A percentile compares a stretch with the other conserved stretches of the same genome.
These are phyloP conservation scores for Aspergillus fumigatiaffinis DNA, from an alignment of 2,329 filamentous ascomycete genomes.

Conservation along the genomic window DNA sequence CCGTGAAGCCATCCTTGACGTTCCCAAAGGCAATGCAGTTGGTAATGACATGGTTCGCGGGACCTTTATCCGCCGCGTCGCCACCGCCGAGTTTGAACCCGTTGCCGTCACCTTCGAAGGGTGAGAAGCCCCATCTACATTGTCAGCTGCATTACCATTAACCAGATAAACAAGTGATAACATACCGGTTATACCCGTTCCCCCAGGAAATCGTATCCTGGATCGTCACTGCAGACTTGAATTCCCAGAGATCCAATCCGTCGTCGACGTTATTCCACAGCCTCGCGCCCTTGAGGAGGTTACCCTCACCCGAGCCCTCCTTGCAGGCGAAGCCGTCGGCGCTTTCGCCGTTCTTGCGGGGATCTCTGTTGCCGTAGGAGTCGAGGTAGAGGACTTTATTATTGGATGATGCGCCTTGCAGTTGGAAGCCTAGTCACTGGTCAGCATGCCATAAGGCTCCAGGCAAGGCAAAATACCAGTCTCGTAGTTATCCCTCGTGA, in stretches of 20 bases:
- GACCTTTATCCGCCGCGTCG: slow-evolving; percentile 11
- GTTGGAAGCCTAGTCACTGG: slow-evolving; percentile 8
- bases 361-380: slow-evolving; percentile 14
- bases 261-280: slow-evolving; percentile 18
- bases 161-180: no score
- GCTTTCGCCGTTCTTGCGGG: slow-evolving; percentile 17
- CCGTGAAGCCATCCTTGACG: slow-evolving; percentile 14
- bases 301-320: slow-evolving; percentile 13
- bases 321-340: slow-evolving; percentile 18
- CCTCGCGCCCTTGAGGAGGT: slow-evolving; percentile 11
- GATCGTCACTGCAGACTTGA: slow-evolving; percentile 16
- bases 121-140: slow-evolving; percentile 13
- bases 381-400: slow-evolving; percentile 15
- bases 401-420: slow-evolving; percentile 11
- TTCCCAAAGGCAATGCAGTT: slow-evolving; percentile 15
- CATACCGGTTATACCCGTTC: slow-evolving; percentile 15
- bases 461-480: slow-evolving; percentile 3
- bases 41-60: slow-evolving; percentile 12
- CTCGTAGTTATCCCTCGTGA: slow-evolving; percentile 15
- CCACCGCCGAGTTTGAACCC: slow-evolving; percentile 18
- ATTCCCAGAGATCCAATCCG: slow-evolving; percentile 16
- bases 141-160: neutral
- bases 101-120: slow-evolving; percentile 18
- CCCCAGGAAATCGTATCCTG: slow-evolving; percentile 15
- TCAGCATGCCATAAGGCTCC: neutral